A percentile compares a stretch with the other conserved stretches of the same genome.
phyloP scores from a whole-genome alignment of 2,329 filamentous ascomycete genomes.

The Fusarium sp. region DNA sequence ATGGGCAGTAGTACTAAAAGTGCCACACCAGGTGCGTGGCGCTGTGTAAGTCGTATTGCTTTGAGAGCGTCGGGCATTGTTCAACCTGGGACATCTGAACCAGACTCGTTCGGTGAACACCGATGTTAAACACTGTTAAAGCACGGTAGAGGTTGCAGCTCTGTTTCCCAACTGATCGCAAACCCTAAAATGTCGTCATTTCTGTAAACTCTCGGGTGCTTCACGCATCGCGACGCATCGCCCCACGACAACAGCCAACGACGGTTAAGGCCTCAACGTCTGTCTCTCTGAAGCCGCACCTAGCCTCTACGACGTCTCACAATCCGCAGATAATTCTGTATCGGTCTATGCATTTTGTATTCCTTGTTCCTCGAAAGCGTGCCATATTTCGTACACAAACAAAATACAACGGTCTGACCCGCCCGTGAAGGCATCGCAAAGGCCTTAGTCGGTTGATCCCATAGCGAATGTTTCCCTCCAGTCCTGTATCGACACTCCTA shows the following conservation, averaged over 20 bases:
- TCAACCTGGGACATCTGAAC: slow-evolving; percentile 2
- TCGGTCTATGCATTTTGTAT: neutral
- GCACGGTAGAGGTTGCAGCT: neutral
- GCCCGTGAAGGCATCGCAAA: slow-evolving; percentile 12
- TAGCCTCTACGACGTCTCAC: neutral
- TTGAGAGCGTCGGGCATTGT: slow-evolving; percentile 10
- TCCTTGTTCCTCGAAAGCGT: neutral
- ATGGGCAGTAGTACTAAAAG: neutral
- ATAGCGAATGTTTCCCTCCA: slow-evolving; percentile 38
- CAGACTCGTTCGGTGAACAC: neutral
- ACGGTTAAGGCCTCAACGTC: neutral
- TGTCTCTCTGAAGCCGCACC: neutral
- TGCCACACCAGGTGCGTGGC: neutral
- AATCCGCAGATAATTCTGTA: neutral
- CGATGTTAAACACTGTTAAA: neutral
- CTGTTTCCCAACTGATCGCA: neutral
- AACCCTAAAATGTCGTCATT: neutral
- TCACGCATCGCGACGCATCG: neutral
- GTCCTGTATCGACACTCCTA: slow-evolving; percentile 31
- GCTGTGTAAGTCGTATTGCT: slow-evolving; percentile 10
- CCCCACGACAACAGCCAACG: neutral
- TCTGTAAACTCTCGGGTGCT: neutral
- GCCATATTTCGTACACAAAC: neutral
- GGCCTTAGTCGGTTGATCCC: slow-evolving; percentile 13
- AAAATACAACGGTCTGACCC: slow-evolving; percentile 3